These are phyloP conservation scores for Ulota crispa DNA, from an alignment of 225 moss, liverwort and hornwort species.

Conservation along the genomic window DNA sequence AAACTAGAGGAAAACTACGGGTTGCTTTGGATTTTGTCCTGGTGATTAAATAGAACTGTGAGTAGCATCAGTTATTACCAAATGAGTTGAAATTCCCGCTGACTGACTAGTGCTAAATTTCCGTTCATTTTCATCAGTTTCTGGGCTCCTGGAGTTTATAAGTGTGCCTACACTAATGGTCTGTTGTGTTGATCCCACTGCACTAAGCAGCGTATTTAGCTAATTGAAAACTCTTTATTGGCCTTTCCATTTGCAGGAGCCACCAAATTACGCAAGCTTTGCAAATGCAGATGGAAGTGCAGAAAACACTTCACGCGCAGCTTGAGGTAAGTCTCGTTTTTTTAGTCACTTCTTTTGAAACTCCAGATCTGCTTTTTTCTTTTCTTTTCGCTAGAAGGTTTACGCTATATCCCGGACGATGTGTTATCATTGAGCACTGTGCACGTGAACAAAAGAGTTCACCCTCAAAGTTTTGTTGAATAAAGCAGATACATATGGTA, in stretches of 20 bases:
- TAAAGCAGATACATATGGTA: not conserved
- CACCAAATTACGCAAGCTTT: constrained; percentile 87
- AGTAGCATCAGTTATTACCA: not conserved
- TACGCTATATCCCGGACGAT: not conserved
- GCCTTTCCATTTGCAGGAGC: constrained; percentile 51
- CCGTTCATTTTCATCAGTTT: not conserved
- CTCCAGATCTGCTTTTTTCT: not conserved
- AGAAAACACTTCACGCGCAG: constrained; percentile 89
- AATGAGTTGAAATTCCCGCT: not conserved
- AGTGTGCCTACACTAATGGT: not conserved
- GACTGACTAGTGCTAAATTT: not conserved
- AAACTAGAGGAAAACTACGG: not conserved
- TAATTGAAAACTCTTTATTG: not conserved
- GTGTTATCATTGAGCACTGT: not conserved
- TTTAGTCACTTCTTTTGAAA: not conserved
- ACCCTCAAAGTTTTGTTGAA: not conserved
- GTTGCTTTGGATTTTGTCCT: not conserved
- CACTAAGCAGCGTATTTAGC: not conserved
- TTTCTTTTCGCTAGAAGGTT: not conserved
- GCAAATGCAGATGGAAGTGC: constrained; percentile 95
- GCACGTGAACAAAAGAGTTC: not conserved
- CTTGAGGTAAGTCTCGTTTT: constrained; percentile 62
- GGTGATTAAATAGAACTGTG: not conserved
- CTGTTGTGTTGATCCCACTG: not conserved
- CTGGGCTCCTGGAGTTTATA: not conserved